Conservation (phyloP, 225 moss, liverwort and hornwort species). For the Bryoerythrophyllum caledonicum region DNA sequence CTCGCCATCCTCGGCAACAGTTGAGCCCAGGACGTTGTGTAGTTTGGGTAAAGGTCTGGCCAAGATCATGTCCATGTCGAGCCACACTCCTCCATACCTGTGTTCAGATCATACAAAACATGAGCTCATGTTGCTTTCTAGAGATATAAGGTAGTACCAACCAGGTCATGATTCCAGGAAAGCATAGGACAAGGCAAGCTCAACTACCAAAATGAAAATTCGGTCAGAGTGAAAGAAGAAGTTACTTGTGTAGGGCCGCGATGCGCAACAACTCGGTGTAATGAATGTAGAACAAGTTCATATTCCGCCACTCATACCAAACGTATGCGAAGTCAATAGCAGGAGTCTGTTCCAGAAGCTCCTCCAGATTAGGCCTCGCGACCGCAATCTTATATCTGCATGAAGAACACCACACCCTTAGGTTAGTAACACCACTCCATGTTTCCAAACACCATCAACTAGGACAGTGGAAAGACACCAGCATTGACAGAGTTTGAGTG, state of each 20-base stretch:
- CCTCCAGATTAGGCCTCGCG: slow-evolving; percentile 72
- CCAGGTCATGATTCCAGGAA: background rate
- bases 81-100: slow-evolving; percentile 93
- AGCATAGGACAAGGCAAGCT: slow-evolving; percentile 10
- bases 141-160: slow-evolving; percentile 3
- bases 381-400: slow-evolving; percentile 85
- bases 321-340: slow-evolving; percentile 72
- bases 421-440: slow-evolving; percentile 11
- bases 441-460: background rate
- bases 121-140: background rate
- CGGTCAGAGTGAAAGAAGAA: slow-evolving; percentile 26
- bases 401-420: slow-evolving; percentile 25
- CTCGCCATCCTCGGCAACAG: slow-evolving; percentile 54
- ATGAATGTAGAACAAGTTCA: slow-evolving; percentile 79
- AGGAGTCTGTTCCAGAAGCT: slow-evolving; percentile 77
- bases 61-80: slow-evolving; percentile 88
- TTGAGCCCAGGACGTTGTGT: slow-evolving; percentile 68
- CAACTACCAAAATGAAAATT: slow-evolving; percentile 7
- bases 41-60: slow-evolving; percentile 68
- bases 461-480: background rate
- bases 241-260: slow-evolving; percentile 84
- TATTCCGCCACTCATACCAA: slow-evolving; percentile 73
- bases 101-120: slow-evolving; percentile 14
- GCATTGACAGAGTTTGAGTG: background rate
- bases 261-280: slow-evolving; percentile 87